These are phyloP conservation scores for Somion occarium DNA, from an alignment of 1,284 basidiomycete genomes.

Conservation along the genomic window DNA sequence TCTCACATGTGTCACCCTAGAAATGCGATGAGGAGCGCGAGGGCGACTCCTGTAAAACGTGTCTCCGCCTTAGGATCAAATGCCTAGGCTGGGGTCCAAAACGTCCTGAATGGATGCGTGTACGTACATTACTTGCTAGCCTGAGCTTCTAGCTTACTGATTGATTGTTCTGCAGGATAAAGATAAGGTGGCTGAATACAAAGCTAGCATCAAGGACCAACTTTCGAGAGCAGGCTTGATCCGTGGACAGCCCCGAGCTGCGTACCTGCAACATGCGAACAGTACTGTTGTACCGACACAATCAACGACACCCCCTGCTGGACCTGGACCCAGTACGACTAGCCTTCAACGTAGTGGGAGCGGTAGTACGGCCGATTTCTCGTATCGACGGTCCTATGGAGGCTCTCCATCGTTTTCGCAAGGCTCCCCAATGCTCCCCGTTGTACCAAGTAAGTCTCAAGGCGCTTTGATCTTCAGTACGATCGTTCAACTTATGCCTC, in stretches of 20 bases:
- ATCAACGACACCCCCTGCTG: slow-evolving; percentile 19
- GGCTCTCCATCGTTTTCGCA: slow-evolving; percentile 5
- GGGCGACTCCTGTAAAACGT: slow-evolving; percentile 72
- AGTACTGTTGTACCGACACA: slow-evolving; percentile 8
- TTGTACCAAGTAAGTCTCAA: slow-evolving; percentile 12
- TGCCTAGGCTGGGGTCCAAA: slow-evolving; percentile 78
- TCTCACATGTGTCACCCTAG: slow-evolving; percentile 31
- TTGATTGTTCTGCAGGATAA: slow-evolving; percentile 54
- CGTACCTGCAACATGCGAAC: slow-evolving; percentile 19
- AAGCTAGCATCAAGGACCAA: slow-evolving; percentile 77
- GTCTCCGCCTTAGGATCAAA: slow-evolving; percentile 67
- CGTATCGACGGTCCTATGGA: slow-evolving; percentile 7
- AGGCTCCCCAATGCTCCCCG: slow-evolving; percentile 10
- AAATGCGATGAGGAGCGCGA: slow-evolving; percentile 83
- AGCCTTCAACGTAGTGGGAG: slow-evolving; percentile 18
- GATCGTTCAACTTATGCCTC: not conserved
- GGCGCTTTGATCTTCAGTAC: not conserved
- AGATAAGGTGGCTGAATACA: slow-evolving; percentile 73
- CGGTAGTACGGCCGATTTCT: slow-evolving; percentile 14
- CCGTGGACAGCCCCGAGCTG: slow-evolving; percentile 68
- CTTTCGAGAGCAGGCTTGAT: slow-evolving; percentile 72
- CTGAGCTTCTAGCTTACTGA: slow-evolving; percentile 1
- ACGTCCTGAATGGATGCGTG: slow-evolving; percentile 81
- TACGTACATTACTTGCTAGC: slow-evolving; percentile 32
- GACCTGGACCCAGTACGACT: slow-evolving; percentile 22